Conservation (phyloP, 2,329 filamentous ascomycete species). For the Dothistroma septosporum region DNA sequence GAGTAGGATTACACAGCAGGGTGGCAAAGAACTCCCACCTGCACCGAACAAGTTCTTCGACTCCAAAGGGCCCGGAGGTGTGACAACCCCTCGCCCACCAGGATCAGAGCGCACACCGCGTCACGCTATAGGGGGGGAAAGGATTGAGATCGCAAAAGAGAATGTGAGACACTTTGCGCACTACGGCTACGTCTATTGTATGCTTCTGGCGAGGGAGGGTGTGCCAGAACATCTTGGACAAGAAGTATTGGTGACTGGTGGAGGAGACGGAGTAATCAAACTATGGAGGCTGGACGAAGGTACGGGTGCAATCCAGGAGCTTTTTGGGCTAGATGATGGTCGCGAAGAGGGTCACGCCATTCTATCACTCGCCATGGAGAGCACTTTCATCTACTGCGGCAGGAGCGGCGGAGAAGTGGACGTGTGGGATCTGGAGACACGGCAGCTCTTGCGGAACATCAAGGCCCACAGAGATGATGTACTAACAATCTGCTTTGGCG, state of each 20-base stretch:
- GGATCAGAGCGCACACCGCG: constrained; percentile 48
- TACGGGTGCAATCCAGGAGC: constrained; percentile 61
- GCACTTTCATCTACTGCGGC: constrained; percentile 87
- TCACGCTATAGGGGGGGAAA: constrained; percentile 56
- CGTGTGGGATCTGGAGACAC: constrained; percentile 94
- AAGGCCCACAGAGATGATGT: constrained; percentile 77
- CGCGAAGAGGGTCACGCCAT: constrained; percentile 57
- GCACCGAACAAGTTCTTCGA: constrained; percentile 79
- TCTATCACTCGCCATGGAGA: constrained; percentile 78
- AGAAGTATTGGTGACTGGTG: constrained; percentile 84
- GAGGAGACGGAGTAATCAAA: constrained; percentile 90
- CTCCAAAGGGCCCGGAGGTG: constrained; percentile 77
- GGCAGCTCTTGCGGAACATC: constrained; percentile 82
- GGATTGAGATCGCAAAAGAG: constrained; percentile 75
- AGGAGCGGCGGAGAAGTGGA: constrained; percentile 84
- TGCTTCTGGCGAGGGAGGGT: constrained; percentile 76
- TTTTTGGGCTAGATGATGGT: constrained; percentile 62
- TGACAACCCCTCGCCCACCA: constrained; percentile 68
- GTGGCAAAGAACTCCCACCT: constrained; percentile 49
- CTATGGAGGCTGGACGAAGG: constrained; percentile 73
- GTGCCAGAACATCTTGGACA: constrained; percentile 64
- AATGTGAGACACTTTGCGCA: constrained; percentile 87
- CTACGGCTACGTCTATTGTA: constrained; percentile 93
- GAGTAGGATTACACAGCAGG: constrained; percentile 53
- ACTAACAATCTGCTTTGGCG: constrained; percentile 79